Evolutionary conservation across 768 basidiomycete species (phyloP), one percentile per base, ranked within the genome.

Genomic region (Boletus edulis): DNA sequence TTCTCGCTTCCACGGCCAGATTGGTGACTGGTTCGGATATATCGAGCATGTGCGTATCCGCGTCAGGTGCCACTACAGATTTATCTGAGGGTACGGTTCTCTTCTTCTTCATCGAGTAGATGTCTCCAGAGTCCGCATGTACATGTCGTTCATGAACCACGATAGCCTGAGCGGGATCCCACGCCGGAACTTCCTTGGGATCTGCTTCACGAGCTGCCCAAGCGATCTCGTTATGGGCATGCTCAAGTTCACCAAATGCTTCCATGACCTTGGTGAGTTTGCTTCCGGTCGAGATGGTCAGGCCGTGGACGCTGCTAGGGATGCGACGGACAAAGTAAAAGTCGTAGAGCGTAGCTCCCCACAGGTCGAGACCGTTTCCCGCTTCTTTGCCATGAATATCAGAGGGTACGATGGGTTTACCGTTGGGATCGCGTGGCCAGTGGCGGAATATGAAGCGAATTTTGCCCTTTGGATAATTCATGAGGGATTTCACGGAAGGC

Each of bases 301-400:
- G 7, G 3, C 6, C 39, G 3, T 50, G 20, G 2, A 6, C 0
- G 15, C 0, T 35, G 32, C 13, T 9, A 4, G 62, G 62, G 14
- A 59, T 15, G 29, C 56, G 35, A 31, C 41, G 45, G 48, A 63
- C 39, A 54, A 37, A n/a, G 45, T 61, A 70, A 52, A 70, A 71
- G 45, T 70, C 69, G 43, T 62, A 65, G 31, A 70, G 63, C 2
- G 69, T 70, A 0, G 67, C 67, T 5, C 65, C 69, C 68, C 69
- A 70, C 18, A 59, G 18, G 22, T 56, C 10, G 22, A 60, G 52
- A 6, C 59, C 63, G 14, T 65, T 65, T 20, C 45, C 56, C 1
- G 66, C 62, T 38, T 60, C 44, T 44, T 70, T 67, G 0, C 68
- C 66, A 1, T 17, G 61, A 9, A 61, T 49, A 12, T 48, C 18